Percentiles rank a stretch among this genome's conserved stretches.
phyloP scores from a whole-genome alignment of 495 filamentous ascomycete genomes.

The Cudoniella acicularis region DNA sequence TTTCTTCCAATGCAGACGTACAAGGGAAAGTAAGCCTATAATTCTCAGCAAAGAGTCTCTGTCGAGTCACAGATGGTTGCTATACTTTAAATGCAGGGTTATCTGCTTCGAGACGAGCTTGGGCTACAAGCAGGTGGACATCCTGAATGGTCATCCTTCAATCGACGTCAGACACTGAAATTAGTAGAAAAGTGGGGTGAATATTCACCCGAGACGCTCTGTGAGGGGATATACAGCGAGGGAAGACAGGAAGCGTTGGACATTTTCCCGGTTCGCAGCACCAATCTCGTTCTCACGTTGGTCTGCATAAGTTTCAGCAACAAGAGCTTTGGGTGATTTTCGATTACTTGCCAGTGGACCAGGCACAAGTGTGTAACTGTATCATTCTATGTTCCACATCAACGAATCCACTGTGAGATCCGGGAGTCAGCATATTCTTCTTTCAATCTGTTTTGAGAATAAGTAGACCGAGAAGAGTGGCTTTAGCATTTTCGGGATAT shows the following conservation, averaged over 20 bases:
- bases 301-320: conserved; percentile 38
- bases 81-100: conserved; percentile 59
- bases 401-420: too few species aligned
- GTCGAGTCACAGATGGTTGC: conserved; percentile 13
- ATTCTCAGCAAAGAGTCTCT: neutral
- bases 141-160: conserved; percentile 62
- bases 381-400: conserved; percentile 71
- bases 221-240: conserved; percentile 60
- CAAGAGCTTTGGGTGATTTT: neutral
- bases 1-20: conserved; percentile 61
- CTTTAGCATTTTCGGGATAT: too few species aligned
- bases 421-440: too few species aligned
- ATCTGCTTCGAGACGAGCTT: conserved; percentile 63
- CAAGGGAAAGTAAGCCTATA: conserved; percentile 70
- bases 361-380: conserved; percentile 67
- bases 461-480: too few species aligned
- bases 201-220: conserved; percentile 30
- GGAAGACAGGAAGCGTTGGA: conserved; percentile 56
- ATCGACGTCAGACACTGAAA: too few species aligned
- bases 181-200: neutral
- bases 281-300: conserved; percentile 61
- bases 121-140: conserved; percentile 60
- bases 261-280: conserved; percentile 54
- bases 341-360: conserved; percentile 60
- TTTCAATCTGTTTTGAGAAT: too few species aligned